These are phyloP conservation scores for Usnea hakonensis DNA, from an alignment of 495 filamentous ascomycete genomes.

Conservation along the genomic window DNA sequence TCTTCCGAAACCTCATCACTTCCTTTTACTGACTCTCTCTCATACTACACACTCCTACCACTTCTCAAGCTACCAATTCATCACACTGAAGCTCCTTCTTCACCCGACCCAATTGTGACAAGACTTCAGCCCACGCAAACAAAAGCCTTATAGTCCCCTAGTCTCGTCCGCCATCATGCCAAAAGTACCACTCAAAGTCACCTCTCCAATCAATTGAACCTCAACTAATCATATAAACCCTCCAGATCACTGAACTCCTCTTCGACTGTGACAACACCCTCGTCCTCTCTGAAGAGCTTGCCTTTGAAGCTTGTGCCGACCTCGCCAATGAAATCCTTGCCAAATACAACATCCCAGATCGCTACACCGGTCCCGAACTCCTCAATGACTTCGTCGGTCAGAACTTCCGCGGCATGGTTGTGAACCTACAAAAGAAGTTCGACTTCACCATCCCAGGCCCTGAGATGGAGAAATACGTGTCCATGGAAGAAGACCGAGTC, in stretches of 20 bases:
- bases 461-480: constrained; percentile 71
- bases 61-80: neutral
- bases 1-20: neutral
- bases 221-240: constrained; percentile 8
- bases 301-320: constrained; percentile 90
- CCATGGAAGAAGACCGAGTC: constrained; percentile 72
- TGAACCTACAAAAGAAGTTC: constrained; percentile 67
- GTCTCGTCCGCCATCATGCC: constrained; percentile 34
- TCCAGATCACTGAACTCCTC: constrained; percentile 72
- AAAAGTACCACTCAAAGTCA: constrained; percentile 30
- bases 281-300: constrained; percentile 82
- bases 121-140: neutral
- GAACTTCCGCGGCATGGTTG: constrained; percentile 91
- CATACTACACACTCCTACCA: too few relatives aligned
- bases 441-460: constrained; percentile 57
- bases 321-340: constrained; percentile 84
- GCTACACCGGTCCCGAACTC: constrained; percentile 73
- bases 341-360: constrained; percentile 53
- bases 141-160: neutral
- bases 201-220: neutral
- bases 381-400: constrained; percentile 88
- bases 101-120: neutral
- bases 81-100: too few relatives aligned
- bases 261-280: constrained; percentile 99
- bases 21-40: too few relatives aligned